phyloP scores from a whole-genome alignment of 2,329 filamentous ascomycete genomes.

The Aspergillus phoenicis region DNA sequence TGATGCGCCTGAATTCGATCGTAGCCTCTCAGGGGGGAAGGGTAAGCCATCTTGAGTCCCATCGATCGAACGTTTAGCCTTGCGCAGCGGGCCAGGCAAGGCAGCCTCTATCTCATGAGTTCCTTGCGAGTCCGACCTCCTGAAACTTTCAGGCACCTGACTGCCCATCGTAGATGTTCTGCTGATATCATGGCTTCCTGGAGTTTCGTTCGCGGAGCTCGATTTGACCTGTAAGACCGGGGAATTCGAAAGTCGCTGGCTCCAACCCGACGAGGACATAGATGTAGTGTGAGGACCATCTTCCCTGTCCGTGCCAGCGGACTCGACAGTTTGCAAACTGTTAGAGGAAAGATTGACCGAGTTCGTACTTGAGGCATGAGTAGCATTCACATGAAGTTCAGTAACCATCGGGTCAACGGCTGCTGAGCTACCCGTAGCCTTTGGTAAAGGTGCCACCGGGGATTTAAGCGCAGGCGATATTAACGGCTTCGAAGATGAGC shows the following conservation, averaged over 20 bases:
- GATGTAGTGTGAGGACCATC: conserved; percentile 34
- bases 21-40: conserved; percentile 38
- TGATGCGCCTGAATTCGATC: conserved; percentile 36
- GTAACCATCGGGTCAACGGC: conserved; percentile 50
- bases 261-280: conserved; percentile 34
- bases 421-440: conserved; percentile 31
- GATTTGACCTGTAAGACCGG: conserved; percentile 37
- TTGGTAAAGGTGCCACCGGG: conserved; percentile 41
- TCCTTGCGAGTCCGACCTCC: conserved; percentile 33
- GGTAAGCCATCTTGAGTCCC: conserved; percentile 22
- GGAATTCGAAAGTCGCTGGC: conserved; percentile 34
- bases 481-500: conserved; percentile 45
- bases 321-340: conserved; percentile 34
- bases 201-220: conserved; percentile 32
- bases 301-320: conserved; percentile 31
- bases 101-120: conserved; percentile 32
- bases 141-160: conserved; percentile 27
- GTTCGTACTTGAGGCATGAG: conserved; percentile 33
- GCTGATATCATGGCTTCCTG: conserved; percentile 22
- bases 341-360: conserved; percentile 36
- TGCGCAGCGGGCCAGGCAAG: conserved; percentile 26
- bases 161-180: conserved; percentile 23
- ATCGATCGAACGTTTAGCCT: conserved; percentile 30
- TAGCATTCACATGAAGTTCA: conserved; percentile 48
- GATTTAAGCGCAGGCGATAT: conserved; percentile 42